These are phyloP conservation scores for Mucor mucedo DNA, from an alignment of 371 early-diverging fungal species.

Conservation along the genomic window DNA sequence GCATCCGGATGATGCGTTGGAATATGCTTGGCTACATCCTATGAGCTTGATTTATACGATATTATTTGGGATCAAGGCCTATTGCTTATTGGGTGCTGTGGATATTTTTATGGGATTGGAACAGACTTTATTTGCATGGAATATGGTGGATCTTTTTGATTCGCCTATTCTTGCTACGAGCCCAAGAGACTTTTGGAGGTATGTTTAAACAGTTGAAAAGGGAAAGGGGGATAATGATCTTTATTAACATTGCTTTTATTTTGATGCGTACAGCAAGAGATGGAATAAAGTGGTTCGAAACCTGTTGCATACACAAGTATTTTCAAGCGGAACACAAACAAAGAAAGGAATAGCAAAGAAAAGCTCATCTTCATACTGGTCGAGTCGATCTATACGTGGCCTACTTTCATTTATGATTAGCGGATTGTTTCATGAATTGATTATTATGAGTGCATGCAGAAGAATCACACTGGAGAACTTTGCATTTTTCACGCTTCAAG, in stretches of 20 bases:
- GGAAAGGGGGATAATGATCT: neutral
- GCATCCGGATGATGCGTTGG: constrained; percentile 20
- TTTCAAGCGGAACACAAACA: neutral
- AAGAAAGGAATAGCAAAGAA: constrained; percentile 1
- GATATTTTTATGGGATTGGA: constrained; percentile 33
- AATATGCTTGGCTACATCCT: constrained; percentile 29
- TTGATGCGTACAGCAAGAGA: constrained; percentile 29
- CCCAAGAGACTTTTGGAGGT: constrained; percentile 54
- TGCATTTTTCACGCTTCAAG: constrained; percentile 39
- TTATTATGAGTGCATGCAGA: constrained; percentile 41
- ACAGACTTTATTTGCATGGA: constrained; percentile 29
- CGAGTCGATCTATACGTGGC: constrained; percentile 22
- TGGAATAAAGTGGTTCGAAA: constrained; percentile 46
- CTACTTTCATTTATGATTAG: constrained; percentile 38
- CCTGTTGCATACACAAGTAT: constrained; percentile 24
- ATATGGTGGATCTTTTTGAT: constrained; percentile 32
- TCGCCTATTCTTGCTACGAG: constrained; percentile 40
- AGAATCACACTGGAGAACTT: constrained; percentile 43
- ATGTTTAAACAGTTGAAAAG: neutral
- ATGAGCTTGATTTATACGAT: constrained; percentile 25
- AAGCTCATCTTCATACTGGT: constrained; percentile 5
- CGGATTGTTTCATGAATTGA: constrained; percentile 43
- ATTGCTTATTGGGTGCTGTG: constrained; percentile 30
- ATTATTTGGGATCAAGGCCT: constrained; percentile 33
- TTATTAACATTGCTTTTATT: neutral